These are phyloP conservation scores for Fennellomyces sp. DNA, from an alignment of 371 early-diverging fungal genomes.

Conservation along the genomic window DNA sequence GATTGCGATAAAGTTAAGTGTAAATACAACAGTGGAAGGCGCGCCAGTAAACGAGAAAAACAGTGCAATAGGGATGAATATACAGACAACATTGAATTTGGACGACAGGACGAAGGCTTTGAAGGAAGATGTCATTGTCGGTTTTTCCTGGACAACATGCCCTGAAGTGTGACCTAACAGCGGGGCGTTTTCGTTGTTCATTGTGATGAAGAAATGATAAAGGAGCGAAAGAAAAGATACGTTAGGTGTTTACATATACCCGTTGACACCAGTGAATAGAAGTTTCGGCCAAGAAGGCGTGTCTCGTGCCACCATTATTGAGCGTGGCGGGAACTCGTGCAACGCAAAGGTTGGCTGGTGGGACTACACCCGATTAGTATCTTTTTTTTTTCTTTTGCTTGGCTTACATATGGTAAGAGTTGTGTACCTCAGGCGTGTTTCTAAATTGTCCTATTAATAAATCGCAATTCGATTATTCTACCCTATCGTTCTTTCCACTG, in stretches of 20 bases:
- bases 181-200: conserved; percentile 13
- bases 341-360: not conserved
- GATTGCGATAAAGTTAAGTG: conserved; percentile 92
- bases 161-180: conserved; percentile 1
- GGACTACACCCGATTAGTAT: too few species aligned
- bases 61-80: conserved; percentile 83
- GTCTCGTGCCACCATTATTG: not conserved
- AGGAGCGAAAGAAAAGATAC: not conserved
- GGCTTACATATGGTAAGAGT: too few species aligned
- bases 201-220: not conserved
- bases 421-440: too few species aligned
- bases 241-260: conserved; percentile 7
- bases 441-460: not conserved
- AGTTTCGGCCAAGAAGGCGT: conserved; percentile 8
- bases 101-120: conserved; percentile 41
- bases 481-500: not conserved
- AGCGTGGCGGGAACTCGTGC: not conserved
- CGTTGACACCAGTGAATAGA: not conserved
- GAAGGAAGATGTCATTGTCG: conserved; percentile 33
- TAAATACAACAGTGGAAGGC: conserved; percentile 65
- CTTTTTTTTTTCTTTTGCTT: too few species aligned
- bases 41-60: conserved; percentile 60
- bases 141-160: conserved; percentile 11
- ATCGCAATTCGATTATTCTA: not conserved
- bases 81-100: conserved; percentile 65